These are phyloP conservation scores for Lactifluus volemus DNA, from an alignment of 768 basidiomycete species.

Conservation along the genomic window DNA sequence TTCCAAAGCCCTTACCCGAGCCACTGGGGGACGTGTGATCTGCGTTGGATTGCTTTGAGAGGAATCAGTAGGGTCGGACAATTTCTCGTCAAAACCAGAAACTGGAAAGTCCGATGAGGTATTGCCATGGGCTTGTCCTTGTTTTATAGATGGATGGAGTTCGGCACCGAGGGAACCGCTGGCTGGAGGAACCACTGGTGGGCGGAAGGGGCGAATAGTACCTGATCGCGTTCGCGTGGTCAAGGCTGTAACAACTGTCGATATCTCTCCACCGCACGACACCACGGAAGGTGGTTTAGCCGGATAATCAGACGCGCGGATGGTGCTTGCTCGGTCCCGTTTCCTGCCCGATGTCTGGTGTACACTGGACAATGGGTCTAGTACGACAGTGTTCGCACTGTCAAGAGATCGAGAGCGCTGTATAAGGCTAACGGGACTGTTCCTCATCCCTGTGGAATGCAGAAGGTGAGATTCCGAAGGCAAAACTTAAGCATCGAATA, in stretches of 20 bases:
- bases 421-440: neutral
- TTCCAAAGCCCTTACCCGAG: neutral
- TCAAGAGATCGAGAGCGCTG: slow-evolving; percentile 15
- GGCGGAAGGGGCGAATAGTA: slow-evolving; percentile 17
- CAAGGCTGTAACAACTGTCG: neutral
- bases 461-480: neutral
- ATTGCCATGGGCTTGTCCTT: slow-evolving; percentile 12
- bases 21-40: neutral
- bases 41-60: neutral
- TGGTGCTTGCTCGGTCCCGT: slow-evolving; percentile 19
- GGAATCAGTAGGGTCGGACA: neutral
- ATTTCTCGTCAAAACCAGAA: neutral
- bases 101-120: neutral
- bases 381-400: neutral
- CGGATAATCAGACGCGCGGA: slow-evolving; percentile 18
- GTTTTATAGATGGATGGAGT: slow-evolving; percentile 20
- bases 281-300: neutral
- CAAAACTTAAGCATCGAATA: neutral
- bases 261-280: neutral
- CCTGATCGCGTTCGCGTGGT: slow-evolving; percentile 20
- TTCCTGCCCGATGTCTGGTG: neutral
- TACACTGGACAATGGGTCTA: neutral
- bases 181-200: slow-evolving; percentile 2
- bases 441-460: neutral
- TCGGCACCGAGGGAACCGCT: neutral